A percentile compares a stretch with the other conserved stretches of the same genome.
phyloP scores from a whole-genome alignment of 2,329 filamentous ascomycete genomes.

The Elsinoe arachidis region DNA sequence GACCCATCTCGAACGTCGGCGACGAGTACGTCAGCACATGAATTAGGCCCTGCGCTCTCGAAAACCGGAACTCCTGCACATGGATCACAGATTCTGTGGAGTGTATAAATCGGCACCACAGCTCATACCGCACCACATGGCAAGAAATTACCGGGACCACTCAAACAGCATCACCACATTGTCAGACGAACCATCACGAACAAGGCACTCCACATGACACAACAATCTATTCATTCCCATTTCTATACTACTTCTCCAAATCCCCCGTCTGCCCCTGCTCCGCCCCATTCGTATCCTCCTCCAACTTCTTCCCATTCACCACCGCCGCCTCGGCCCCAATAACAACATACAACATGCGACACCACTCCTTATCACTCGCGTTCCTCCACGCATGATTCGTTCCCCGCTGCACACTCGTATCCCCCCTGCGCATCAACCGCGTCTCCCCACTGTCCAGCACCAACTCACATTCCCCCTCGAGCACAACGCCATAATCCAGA shows the following conservation, averaged over 20 bases:
- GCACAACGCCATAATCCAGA: conserved; percentile 31
- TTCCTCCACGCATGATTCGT: conserved; percentile 22
- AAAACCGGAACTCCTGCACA: too few species aligned
- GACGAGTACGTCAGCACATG: too few species aligned
- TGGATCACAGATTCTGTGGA: too few species aligned
- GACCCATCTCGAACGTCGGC: too few species aligned
- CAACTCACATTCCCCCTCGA: conserved; percentile 32
- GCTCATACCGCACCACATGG: too few species aligned
- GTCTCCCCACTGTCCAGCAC: conserved; percentile 30
- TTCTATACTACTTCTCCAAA: neutral
- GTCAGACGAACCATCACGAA: neutral
- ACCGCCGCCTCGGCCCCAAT: conserved; percentile 10
- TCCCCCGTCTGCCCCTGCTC: conserved; percentile 4
- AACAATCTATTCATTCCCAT: neutral
- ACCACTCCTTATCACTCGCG: conserved; percentile 16
- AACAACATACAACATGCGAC: conserved; percentile 19
- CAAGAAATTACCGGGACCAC: too few species aligned
- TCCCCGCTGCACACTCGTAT: conserved; percentile 26
- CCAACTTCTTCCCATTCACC: conserved; percentile 12
- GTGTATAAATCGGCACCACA: too few species aligned
- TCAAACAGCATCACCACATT: too few species aligned
- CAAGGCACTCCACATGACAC: neutral
- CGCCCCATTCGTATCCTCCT: conserved; percentile 12
- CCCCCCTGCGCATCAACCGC: conserved; percentile 27
- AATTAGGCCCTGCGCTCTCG: too few species aligned